Evolutionary conservation across 2,329 filamentous ascomycete species (phyloP).

Genomic region (Ascochyta lentis): DNA sequence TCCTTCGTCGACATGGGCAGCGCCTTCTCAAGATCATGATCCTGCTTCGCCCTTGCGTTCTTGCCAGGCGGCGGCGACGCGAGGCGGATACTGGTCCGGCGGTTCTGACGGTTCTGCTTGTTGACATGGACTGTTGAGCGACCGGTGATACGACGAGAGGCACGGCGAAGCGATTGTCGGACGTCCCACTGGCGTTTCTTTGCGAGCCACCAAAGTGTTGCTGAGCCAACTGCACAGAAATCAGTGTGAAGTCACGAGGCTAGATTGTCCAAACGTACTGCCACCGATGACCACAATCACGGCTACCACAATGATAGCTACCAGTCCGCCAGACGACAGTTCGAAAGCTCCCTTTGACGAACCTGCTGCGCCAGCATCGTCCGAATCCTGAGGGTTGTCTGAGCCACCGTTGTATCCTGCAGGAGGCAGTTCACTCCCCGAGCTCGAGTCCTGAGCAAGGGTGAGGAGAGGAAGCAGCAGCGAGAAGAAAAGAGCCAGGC

Average conservation of each 20-base stretch:
- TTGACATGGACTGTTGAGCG: slow-evolving; percentile 38
- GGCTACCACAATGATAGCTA: slow-evolving; percentile 77
- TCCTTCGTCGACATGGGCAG: slow-evolving; percentile 30
- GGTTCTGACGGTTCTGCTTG: slow-evolving; percentile 42
- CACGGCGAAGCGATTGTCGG: slow-evolving; percentile 72
- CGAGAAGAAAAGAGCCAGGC: slow-evolving; percentile 31
- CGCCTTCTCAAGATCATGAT: slow-evolving; percentile 46
- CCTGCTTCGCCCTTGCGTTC: slow-evolving; percentile 26
- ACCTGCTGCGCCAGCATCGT: slow-evolving; percentile 69
- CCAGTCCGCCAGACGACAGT: slow-evolving; percentile 72
- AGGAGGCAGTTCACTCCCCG: slow-evolving; percentile 30
- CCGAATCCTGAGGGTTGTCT: slow-evolving; percentile 45
- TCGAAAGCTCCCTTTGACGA: slow-evolving; percentile 64
- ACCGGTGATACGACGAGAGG: slow-evolving; percentile 57
- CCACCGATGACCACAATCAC: slow-evolving; percentile 68
- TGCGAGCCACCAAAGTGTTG: slow-evolving; percentile 76
- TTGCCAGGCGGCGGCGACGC: slow-evolving; percentile 42
- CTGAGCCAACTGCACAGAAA: slow-evolving; percentile 62
- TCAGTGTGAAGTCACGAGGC: slow-evolving; percentile 15
- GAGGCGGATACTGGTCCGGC: slow-evolving; percentile 45
- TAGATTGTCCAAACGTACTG: slow-evolving; percentile 58
- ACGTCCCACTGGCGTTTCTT: slow-evolving; percentile 88
- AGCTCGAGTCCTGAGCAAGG: slow-evolving; percentile 36
- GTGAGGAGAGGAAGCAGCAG: slow-evolving; percentile 37
- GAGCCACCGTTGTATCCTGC: slow-evolving; percentile 47